Percentiles rank a stretch among this genome's conserved stretches.
phyloP scores from a whole-genome alignment of 208 protist genomes.

The Zelonia costaricensis region DNA sequence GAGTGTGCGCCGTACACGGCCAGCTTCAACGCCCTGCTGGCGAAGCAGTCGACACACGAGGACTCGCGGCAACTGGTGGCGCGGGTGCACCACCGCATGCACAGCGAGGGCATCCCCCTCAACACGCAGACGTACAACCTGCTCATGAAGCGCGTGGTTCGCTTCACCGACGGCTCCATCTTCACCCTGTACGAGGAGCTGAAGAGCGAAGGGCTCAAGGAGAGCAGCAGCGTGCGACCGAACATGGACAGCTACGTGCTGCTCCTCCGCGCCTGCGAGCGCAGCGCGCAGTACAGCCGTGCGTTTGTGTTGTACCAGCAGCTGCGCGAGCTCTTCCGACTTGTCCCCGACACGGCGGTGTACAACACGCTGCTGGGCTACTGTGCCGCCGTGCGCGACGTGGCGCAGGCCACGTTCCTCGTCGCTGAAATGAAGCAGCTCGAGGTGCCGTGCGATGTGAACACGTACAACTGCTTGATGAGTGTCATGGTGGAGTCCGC shows the following conservation, averaged over 20 bases:
- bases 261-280: constrained; percentile 90
- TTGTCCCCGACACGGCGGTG: constrained; percentile 76
- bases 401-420: constrained; percentile 87
- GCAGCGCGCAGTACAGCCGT: constrained; percentile 70
- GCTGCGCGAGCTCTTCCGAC: constrained; percentile 73
- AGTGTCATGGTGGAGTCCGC: constrained; percentile 80
- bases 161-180: constrained; percentile 68
- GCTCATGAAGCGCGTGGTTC: constrained; percentile 84
- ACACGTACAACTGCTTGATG: constrained; percentile 94
- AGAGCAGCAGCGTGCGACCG: constrained; percentile 65
- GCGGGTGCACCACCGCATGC: constrained; percentile 81
- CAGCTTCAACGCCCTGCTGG: constrained; percentile 84
- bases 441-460: constrained; percentile 61
- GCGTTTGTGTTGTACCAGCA: constrained; percentile 89
- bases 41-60: constrained; percentile 45
- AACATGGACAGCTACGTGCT: constrained; percentile 81
- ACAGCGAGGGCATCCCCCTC: constrained; percentile 80
- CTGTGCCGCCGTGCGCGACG: constrained; percentile 84
- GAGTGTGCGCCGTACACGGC: constrained; percentile 86
- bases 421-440: constrained; percentile 90
- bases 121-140: constrained; percentile 91
- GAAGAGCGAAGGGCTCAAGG: constrained; percentile 64
- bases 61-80: constrained; percentile 69
- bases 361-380: constrained; percentile 92
- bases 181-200: constrained; percentile 89